phyloP scores from a whole-genome alignment of 306 rosid genomes.

The Oemleria cerasiformis region DNA sequence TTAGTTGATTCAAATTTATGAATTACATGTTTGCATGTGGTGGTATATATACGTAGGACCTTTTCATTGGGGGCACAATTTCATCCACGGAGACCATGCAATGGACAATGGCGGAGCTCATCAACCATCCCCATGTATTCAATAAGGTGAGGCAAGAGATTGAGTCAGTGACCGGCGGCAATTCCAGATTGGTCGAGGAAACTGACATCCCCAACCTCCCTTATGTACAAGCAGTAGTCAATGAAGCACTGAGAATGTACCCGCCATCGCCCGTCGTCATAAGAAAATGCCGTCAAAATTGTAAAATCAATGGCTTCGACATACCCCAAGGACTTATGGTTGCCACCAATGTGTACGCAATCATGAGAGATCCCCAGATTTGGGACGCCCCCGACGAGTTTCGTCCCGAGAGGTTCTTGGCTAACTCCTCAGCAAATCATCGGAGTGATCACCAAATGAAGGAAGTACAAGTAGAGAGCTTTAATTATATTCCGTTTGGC shows the following conservation, averaged over 20 bases:
- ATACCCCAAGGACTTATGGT: conserved; percentile 37
- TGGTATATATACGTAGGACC: conserved; percentile 26
- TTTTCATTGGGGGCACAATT: conserved; percentile 46
- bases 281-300: conserved; percentile 37
- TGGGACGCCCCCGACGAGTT: conserved; percentile 46
- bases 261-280: conserved; percentile 39
- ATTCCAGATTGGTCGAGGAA: conserved; percentile 41
- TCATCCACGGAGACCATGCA: conserved; percentile 51
- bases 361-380: conserved; percentile 45
- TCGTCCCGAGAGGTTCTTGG: conserved; percentile 42
- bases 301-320: conserved; percentile 43
- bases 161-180: conserved; percentile 19
- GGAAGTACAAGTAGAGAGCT: conserved; percentile 19
- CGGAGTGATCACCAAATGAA: background rate
- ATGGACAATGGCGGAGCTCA: conserved; percentile 52
- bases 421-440: conserved; percentile 9
- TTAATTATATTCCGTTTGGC: conserved; percentile 46
- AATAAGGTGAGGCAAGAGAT: conserved; percentile 41
- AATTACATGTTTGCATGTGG: background rate
- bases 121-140: conserved; percentile 47
- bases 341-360: conserved; percentile 47
- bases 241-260: conserved; percentile 44
- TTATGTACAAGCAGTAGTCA: conserved; percentile 45
- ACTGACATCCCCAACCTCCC: conserved; percentile 37
- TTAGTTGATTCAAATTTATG: background rate